Evolutionary conservation across 2,329 filamentous ascomycete species (phyloP), one percentile per base, ranked within the genome.

Genomic region (Aphanocladium album): DNA sequence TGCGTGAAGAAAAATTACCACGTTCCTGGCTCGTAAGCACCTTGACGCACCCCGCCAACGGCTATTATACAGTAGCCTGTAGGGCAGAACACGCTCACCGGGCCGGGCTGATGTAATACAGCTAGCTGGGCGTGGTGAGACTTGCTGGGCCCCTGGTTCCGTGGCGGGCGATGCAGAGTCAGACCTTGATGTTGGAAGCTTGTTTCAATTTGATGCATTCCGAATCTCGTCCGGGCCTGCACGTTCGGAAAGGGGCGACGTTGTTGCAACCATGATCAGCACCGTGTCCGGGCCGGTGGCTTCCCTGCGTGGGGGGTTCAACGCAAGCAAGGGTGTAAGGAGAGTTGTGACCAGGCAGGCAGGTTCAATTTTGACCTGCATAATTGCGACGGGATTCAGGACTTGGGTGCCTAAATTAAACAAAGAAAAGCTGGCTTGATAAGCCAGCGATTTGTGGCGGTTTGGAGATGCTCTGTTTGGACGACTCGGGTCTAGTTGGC

Each of bases 41-140:
- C 46, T 52, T 35, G 39, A 46, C 43, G 37, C 35, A 54, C 35
- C 19, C 19, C 25, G 54, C 23, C 35, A 35, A 45, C 35, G 25
- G 46, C 25, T 33, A 49, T 30, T 30, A 9, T 41, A 12, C n/a
- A n/a, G n/a, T n/a, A n/a, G n/a, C n/a, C 35, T 23, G 46, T 51
- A 58, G 45, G 56, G 35, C 57, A 46, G 35, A 21, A 12, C 19
- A 25, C 17, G 45, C 47, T 59, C 57, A 46, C 57, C 35, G 45
- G 57, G 57, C 57, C 27, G 49, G 27, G 57, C 57, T 59, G 57
- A 59, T 52, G 57, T 59, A 53, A 59, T 59, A 53, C 49, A 23
- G 46, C 37, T 46, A 56, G 53, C 16, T 8, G 16, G n/a, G 33
- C 27, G 23, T 30, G 49, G 49, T 52, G 49, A 59, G 57, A 59